phyloP scores from a whole-genome alignment of 176 grass and related monocot genomes.

The Saccharum spontaneum region DNA sequence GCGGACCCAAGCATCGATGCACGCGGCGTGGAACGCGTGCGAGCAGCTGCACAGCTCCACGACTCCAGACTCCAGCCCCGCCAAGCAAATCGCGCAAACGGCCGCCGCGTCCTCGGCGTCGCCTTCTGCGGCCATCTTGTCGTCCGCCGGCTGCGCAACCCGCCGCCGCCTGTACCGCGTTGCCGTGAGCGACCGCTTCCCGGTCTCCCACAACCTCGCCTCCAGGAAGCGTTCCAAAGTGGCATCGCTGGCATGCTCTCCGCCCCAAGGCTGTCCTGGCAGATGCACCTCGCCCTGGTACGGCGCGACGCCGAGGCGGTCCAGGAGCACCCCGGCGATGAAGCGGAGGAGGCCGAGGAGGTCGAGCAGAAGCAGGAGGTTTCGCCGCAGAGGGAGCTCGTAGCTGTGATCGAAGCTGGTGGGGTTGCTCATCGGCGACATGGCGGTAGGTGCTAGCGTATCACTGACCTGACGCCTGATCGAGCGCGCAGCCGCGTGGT shows the following conservation, averaged over 20 bases:
- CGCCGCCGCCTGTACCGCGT: neutral
- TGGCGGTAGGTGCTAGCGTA: neutral
- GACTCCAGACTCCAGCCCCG: slow-evolving; percentile 24
- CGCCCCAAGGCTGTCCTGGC: neutral
- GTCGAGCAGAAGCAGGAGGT: slow-evolving; percentile 19
- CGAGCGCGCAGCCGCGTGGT: neutral
- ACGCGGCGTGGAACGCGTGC: slow-evolving; percentile 49
- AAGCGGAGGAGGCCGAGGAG: slow-evolving; percentile 39
- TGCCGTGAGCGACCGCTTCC: neutral
- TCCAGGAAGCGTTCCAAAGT: slow-evolving; percentile 34
- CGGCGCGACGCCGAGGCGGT: slow-evolving; percentile 40
- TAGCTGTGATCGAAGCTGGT: slow-evolving; percentile 13
- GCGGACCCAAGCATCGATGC: slow-evolving; percentile 39
- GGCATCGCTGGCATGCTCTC: neutral
- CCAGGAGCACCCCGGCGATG: slow-evolving; percentile 28
- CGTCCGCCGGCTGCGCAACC: neutral
- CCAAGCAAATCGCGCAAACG: slow-evolving; percentile 52
- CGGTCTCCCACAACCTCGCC: neutral
- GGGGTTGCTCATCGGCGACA: neutral
- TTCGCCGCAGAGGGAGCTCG: slow-evolving; percentile 10
- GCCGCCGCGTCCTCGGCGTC: neutral
- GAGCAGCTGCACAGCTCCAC: slow-evolving; percentile 38
- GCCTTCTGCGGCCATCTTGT: neutral
- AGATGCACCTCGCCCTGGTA: slow-evolving; percentile 17
- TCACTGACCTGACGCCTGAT: neutral